Evolutionary conservation across 163 green algal species (phyloP).

Genomic region (Volvox carteri): DNA sequence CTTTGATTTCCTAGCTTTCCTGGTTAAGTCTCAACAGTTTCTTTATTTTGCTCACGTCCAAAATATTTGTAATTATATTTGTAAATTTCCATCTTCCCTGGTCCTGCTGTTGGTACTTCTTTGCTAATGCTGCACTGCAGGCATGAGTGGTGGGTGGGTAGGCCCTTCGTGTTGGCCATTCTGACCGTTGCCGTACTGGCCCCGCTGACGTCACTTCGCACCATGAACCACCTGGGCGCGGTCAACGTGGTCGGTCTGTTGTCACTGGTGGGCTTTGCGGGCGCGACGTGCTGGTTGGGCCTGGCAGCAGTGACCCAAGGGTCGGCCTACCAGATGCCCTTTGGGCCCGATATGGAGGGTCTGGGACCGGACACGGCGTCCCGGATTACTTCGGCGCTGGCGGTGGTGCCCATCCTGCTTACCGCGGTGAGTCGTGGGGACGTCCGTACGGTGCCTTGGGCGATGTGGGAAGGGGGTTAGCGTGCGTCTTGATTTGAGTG

Average conservation of each 20-base stretch:
- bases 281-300: conserved; percentile 36
- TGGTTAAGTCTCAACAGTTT: too few relatives aligned
- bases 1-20: too few relatives aligned
- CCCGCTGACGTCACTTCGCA: conserved; percentile 31
- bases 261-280: conserved; percentile 37
- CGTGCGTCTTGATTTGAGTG: too few relatives aligned
- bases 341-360: conserved; percentile 6
- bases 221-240: conserved; percentile 41
- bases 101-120: too few relatives aligned
- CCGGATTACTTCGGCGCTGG: not conserved
- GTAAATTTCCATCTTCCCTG: too few relatives aligned
- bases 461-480: too few relatives aligned
- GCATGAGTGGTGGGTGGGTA: conserved; percentile 9
- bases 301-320: conserved; percentile 7
- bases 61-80: too few relatives aligned
- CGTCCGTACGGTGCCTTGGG: too few relatives aligned
- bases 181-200: conserved; percentile 22
- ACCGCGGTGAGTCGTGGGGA: conserved; percentile 46
- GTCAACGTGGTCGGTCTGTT: conserved; percentile 39
- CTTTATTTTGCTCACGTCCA: too few relatives aligned
- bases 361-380: conserved; percentile 8
- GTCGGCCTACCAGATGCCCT: not conserved
- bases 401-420: conserved; percentile 39
- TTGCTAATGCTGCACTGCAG: not conserved
- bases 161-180: conserved; percentile 19